phyloP scores from a whole-genome alignment of 129 eudicot genomes.

The Heracleum sosnowskyi region DNA sequence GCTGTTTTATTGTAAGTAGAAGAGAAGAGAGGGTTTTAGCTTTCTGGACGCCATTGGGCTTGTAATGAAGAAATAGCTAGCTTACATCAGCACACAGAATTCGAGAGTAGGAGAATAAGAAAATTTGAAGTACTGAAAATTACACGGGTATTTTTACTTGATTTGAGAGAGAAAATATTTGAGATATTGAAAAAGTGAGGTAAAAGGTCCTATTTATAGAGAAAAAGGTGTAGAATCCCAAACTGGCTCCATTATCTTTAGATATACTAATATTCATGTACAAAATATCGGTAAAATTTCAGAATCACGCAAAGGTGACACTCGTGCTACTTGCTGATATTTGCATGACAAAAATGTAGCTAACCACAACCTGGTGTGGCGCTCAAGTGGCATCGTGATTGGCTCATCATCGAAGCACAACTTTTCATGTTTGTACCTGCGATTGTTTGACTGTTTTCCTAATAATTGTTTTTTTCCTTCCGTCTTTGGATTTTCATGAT shows the following conservation, averaged over 20 bases:
- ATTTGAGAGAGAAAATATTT: not conserved
- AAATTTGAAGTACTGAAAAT: not conserved
- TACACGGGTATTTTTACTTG: not conserved
- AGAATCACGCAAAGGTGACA: not conserved
- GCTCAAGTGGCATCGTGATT: not conserved
- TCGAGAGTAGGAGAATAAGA: no score
- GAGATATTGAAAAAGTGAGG: not conserved
- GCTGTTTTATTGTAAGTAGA: no score
- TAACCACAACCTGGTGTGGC: not conserved
- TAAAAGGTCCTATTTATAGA: not conserved
- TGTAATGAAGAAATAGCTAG: no score
- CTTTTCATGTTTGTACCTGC: not conserved
- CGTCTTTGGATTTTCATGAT: not conserved
- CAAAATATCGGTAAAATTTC: not conserved
- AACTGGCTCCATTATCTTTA: not conserved
- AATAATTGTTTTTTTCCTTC: no score
- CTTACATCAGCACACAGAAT: no score
- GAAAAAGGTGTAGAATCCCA: not conserved
- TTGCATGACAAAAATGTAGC: not conserved
- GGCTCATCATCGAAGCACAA: not conserved
- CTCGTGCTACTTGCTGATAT: not conserved
- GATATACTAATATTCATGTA: not conserved
- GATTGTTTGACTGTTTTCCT: not conserved
- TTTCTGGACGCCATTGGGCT: no score
- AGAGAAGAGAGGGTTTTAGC: no score